Conservation (phyloP, 1,284 basidiomycete species). For the Afroboletus lepidellus region DNA sequence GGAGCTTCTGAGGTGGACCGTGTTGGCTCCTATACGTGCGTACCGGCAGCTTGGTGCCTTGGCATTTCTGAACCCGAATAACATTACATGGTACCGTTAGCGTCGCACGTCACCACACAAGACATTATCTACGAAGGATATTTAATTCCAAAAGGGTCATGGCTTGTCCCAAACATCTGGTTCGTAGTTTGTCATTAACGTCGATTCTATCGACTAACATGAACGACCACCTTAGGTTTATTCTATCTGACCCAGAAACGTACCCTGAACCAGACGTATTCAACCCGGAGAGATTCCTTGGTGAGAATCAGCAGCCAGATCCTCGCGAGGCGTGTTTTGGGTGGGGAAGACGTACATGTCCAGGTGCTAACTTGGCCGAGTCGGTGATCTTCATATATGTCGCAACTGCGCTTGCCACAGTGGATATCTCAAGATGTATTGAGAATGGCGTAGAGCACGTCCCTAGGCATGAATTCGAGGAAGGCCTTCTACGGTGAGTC, state of each 20-base stretch:
- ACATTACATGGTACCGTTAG: conserved; percentile 21
- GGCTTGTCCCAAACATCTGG: conserved; percentile 24
- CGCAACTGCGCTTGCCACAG: conserved; percentile 15
- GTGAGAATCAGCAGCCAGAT: conserved; percentile 6
- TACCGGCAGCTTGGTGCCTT: background rate
- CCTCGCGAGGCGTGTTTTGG: conserved; percentile 3
- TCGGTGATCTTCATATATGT: conserved; percentile 15
- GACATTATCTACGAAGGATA: conserved; percentile 38
- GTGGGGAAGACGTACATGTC: conserved; percentile 14
- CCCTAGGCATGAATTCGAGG: conserved; percentile 1
- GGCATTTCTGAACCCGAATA: too few species aligned
- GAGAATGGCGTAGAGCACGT: conserved; percentile 3
- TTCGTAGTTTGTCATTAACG: background rate
- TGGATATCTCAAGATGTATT: conserved; percentile 12
- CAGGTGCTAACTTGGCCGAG: conserved; percentile 14
- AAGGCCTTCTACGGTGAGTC: background rate
- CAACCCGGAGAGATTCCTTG: conserved; percentile 9
- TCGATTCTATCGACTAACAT: too few species aligned
- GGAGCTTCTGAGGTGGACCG: conserved; percentile 22
- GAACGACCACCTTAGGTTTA: conserved; percentile 3
- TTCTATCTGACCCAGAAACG: conserved; percentile 7
- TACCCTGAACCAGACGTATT: conserved; percentile 16
- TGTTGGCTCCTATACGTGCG: conserved; percentile 14
- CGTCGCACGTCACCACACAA: conserved; percentile 32
- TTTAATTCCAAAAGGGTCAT: conserved; percentile 39